These are phyloP conservation scores for Gillenia trifoliata DNA, from an alignment of 306 rosid genomes.

Conservation along the genomic window DNA sequence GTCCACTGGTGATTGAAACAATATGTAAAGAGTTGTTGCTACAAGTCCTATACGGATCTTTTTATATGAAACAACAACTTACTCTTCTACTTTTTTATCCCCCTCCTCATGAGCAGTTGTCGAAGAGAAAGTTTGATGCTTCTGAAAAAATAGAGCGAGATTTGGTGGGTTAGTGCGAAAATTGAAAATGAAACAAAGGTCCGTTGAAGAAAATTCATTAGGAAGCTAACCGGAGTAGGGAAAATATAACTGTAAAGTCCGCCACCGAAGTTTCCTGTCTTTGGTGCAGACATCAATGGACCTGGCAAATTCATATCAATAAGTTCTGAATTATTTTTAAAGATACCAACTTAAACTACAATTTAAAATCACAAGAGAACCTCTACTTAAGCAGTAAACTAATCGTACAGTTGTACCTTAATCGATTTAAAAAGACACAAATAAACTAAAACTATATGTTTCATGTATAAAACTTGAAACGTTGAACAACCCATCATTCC, in stretches of 20 bases:
- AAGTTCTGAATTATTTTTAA: neutral
- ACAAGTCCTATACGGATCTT: neutral
- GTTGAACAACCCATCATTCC: neutral
- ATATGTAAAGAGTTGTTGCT: neutral
- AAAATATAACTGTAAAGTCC: neutral
- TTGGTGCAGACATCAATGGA: neutral
- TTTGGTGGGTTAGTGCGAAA: neutral
- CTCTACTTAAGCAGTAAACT: neutral
- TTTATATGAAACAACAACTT: neutral
- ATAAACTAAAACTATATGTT: neutral
- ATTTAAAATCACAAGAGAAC: neutral
- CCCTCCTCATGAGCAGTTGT: neutral
- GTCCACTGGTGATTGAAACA: neutral
- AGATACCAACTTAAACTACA: neutral
- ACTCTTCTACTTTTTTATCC: conserved; percentile 1
- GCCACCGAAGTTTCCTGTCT: neutral
- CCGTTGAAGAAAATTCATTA: neutral
- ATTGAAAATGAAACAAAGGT: neutral
- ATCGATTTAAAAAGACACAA: neutral
- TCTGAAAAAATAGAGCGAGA: neutral
- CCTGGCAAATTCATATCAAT: neutral
- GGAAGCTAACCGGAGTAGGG: neutral
- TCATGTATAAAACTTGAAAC: neutral
- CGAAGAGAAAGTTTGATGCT: neutral
- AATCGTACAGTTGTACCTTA: neutral